Evolutionary conservation across 2,329 filamentous ascomycete genomes (phyloP).

Genomic region (Didymella pomorum): DNA sequence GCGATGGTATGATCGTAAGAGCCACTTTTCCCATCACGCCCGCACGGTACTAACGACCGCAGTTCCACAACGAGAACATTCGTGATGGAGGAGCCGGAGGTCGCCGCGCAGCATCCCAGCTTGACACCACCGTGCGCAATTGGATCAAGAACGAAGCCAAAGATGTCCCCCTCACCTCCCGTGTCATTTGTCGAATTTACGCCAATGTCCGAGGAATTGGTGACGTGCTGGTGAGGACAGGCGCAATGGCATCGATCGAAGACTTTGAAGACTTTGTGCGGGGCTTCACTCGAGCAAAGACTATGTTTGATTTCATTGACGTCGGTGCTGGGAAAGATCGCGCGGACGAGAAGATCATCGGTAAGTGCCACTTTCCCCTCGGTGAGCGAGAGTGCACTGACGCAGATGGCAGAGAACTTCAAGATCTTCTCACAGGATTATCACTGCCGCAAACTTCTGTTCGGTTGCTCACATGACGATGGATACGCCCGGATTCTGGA

Average conservation of each 20-base stretch:
- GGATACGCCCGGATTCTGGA: slow-evolving; percentile 63
- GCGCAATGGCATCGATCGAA: slow-evolving; percentile 54
- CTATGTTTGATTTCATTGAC: slow-evolving; percentile 56
- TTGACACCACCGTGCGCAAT: slow-evolving; percentile 55
- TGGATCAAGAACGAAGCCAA: slow-evolving; percentile 51
- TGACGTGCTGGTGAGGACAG: slow-evolving; percentile 57
- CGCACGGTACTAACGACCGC: background rate
- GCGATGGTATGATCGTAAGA: slow-evolving; percentile 59
- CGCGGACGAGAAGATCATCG: slow-evolving; percentile 56
- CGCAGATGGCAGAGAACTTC: slow-evolving; percentile 57
- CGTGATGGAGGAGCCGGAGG: slow-evolving; percentile 62
- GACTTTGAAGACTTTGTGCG: slow-evolving; percentile 61
- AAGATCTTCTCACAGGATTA: slow-evolving; percentile 64
- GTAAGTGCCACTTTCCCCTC: slow-evolving; percentile 49
- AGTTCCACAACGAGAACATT: slow-evolving; percentile 61
- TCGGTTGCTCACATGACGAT: slow-evolving; percentile 66
- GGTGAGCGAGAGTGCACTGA: slow-evolving; percentile 9
- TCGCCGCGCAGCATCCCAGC: slow-evolving; percentile 59
- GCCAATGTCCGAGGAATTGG: slow-evolving; percentile 61
- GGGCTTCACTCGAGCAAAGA: slow-evolving; percentile 62
- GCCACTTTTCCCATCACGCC: background rate
- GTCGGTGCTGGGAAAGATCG: slow-evolving; percentile 57
- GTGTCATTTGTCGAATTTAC: slow-evolving; percentile 62
- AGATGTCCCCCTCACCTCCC: slow-evolving; percentile 53
- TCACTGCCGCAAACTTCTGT: slow-evolving; percentile 67